Conservation (phyloP, 1,284 basidiomycete genomes). For the Ustilago vetiveriae region DNA sequence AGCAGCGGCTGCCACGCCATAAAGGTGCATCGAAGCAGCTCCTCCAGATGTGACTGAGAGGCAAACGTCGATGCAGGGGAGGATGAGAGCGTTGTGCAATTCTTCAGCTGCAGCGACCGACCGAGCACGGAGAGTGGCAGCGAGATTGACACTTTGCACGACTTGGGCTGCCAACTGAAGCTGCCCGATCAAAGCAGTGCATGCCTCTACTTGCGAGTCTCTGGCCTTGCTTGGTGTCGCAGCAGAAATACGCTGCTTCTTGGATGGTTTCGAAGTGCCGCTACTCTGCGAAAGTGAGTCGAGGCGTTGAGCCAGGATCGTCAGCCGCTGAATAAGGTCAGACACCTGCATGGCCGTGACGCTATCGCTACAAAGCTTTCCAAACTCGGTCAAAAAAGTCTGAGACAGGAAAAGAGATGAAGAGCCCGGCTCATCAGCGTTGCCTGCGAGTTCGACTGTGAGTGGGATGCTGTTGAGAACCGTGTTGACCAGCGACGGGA, state of each 20-base stretch:
- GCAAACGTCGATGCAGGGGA: constrained; percentile 31
- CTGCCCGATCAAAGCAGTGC: constrained; percentile 10
- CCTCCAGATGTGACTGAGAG: background rate
- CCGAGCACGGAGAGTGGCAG: constrained; percentile 22
- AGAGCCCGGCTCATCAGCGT: background rate
- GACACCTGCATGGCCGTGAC: constrained; percentile 39
- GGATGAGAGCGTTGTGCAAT: constrained; percentile 24
- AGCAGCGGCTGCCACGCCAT: constrained; percentile 32
- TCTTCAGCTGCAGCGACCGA: constrained; percentile 34
- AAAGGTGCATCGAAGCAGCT: background rate
- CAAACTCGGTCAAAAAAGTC: constrained; percentile 30
- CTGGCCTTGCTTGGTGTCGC: constrained; percentile 3
- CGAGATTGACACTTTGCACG: constrained; percentile 30
- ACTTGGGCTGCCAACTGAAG: constrained; percentile 31
- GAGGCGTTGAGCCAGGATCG: constrained; percentile 2
- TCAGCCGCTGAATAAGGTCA: constrained; percentile 20
- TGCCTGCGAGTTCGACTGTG: constrained; percentile 3
- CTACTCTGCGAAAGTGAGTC: background rate
- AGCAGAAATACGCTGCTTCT: constrained; percentile 21
- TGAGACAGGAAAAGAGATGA: constrained; percentile 30
- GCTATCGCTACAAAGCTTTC: constrained; percentile 31
- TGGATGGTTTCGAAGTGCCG: constrained; percentile 9
- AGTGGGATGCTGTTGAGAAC: constrained; percentile 16
- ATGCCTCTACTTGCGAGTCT: background rate
- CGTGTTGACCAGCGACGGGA: constrained; percentile 25